Evolutionary conservation across 768 basidiomycete species (phyloP).

Genomic region (Tephrocybe sp.): DNA sequence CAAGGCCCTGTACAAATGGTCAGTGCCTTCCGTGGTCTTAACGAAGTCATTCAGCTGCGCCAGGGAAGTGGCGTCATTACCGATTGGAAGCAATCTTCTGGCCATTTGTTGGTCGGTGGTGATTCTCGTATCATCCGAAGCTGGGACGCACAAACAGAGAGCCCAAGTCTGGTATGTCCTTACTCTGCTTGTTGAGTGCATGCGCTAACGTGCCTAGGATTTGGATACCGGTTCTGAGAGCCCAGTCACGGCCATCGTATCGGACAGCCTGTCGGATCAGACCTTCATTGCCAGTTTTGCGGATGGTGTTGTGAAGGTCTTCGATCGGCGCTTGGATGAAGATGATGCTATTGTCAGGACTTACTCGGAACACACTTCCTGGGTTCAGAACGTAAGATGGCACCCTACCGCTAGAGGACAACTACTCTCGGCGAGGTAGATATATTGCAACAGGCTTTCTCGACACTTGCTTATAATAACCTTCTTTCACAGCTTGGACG

Average conservation of each 20-base stretch:
- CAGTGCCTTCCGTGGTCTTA: slow-evolving; percentile 88
- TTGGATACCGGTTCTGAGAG: slow-evolving; percentile 88
- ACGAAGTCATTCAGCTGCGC: slow-evolving; percentile 71
- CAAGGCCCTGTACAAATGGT: slow-evolving; percentile 86
- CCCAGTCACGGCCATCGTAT: slow-evolving; percentile 82
- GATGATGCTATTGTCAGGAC: slow-evolving; percentile 81
- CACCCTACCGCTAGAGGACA: slow-evolving; percentile 69
- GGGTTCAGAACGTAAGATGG: slow-evolving; percentile 91
- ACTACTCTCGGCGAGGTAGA: slow-evolving; percentile 85
- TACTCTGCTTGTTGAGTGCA: background rate
- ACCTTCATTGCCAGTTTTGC: slow-evolving; percentile 91
- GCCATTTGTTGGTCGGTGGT: slow-evolving; percentile 85
- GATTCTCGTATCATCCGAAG: slow-evolving; percentile 86
- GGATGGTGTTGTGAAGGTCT: slow-evolving; percentile 86
- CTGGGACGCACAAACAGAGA: slow-evolving; percentile 96
- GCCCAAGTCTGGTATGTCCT: slow-evolving; percentile 60
- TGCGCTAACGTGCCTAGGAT: slow-evolving; percentile 52
- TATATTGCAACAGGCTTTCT: background rate
- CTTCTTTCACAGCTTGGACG: slow-evolving; percentile 63
- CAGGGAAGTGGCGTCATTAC: slow-evolving; percentile 83
- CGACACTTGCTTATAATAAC: background rate
- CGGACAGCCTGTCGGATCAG: slow-evolving; percentile 72
- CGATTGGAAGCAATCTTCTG: slow-evolving; percentile 92
- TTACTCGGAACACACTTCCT: slow-evolving; percentile 75
- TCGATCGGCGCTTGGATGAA: slow-evolving; percentile 86